A percentile compares a stretch with the other conserved stretches of the same genome.
These are phyloP conservation scores for Arachis monticola DNA, from an alignment of 331 rosid genomes.

Conservation along the genomic window DNA sequence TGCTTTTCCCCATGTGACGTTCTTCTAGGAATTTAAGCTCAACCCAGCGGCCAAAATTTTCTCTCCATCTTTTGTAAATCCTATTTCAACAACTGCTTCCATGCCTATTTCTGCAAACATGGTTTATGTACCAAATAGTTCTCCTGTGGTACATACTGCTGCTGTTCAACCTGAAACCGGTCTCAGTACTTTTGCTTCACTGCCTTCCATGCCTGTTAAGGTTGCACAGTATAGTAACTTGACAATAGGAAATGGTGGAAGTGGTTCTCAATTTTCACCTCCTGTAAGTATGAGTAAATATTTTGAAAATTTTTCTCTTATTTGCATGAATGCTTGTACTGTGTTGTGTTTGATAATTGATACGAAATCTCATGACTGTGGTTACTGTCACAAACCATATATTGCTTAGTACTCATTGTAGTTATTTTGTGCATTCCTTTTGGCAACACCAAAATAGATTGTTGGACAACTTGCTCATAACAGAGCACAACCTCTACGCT, in stretches of 20 bases:
- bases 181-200: conserved; percentile 52
- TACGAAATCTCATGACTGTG: conserved; percentile 19
- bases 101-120: conserved; percentile 63
- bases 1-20: conserved; percentile 24
- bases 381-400: conserved; percentile 12
- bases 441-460: conserved; percentile 47
- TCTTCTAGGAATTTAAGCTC: conserved; percentile 80
- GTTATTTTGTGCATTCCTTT: conserved; percentile 31
- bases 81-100: conserved; percentile 46
- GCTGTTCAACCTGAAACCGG: conserved; percentile 67
- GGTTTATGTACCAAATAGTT: conserved; percentile 68
- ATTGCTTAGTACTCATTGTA: conserved; percentile 23
- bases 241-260: conserved; percentile 65
- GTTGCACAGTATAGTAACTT: conserved; percentile 63
- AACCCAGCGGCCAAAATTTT: conserved; percentile 85
- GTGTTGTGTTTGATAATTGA: conserved; percentile 19
- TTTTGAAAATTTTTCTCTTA: conserved; percentile 9
- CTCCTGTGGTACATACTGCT: conserved; percentile 54
- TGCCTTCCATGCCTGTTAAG: conserved; percentile 67
- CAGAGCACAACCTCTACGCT: conserved; percentile 68
- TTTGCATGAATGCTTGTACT: conserved; percentile 17
- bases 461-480: conserved; percentile 70
- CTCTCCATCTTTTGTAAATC: conserved; percentile 67
- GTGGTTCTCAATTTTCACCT: conserved; percentile 71
- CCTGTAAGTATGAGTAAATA: conserved; percentile 61